Percentiles rank a stretch among this genome's conserved stretches.
Conservation (phyloP, 129 eudicot species). For the Flaveria robusta region DNA sequence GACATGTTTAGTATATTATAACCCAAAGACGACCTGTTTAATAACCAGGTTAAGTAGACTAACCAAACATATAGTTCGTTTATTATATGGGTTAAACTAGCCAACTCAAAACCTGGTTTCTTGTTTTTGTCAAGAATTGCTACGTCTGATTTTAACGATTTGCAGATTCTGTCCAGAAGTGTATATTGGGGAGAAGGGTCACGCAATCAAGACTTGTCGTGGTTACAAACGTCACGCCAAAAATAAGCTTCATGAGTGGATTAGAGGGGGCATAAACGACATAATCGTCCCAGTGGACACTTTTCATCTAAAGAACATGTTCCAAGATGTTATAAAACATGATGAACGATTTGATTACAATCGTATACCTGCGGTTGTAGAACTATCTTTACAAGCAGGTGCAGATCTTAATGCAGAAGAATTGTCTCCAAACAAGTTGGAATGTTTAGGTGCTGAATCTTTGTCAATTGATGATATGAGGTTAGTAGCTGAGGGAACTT, state of each 20-base stretch:
- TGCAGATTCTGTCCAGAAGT: conserved; percentile 86
- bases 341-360: conserved; percentile 74
- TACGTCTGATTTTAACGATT: background rate
- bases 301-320: conserved; percentile 57
- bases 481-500: conserved; percentile 45
- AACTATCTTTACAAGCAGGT: conserved; percentile 86
- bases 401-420: conserved; percentile 40
- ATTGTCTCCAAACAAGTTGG: conserved; percentile 15
- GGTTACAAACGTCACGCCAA: conserved; percentile 68
- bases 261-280: conserved; percentile 58
- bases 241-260: conserved; percentile 70
- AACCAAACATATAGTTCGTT: background rate
- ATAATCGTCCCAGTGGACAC: conserved; percentile 80
- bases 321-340: conserved; percentile 52
- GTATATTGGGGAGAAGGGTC: conserved; percentile 79
- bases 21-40: background rate
- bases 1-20: background rate
- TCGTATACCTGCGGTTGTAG: conserved; percentile 81
- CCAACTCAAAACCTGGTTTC: background rate
- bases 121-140: background rate
- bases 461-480: conserved; percentile 47
- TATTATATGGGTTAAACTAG: background rate
- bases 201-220: conserved; percentile 66
- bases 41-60: background rate
- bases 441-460: conserved; percentile 29